phyloP scores from a whole-genome alignment of 2,329 filamentous ascomycete genomes.

The Alternaria sp. region DNA sequence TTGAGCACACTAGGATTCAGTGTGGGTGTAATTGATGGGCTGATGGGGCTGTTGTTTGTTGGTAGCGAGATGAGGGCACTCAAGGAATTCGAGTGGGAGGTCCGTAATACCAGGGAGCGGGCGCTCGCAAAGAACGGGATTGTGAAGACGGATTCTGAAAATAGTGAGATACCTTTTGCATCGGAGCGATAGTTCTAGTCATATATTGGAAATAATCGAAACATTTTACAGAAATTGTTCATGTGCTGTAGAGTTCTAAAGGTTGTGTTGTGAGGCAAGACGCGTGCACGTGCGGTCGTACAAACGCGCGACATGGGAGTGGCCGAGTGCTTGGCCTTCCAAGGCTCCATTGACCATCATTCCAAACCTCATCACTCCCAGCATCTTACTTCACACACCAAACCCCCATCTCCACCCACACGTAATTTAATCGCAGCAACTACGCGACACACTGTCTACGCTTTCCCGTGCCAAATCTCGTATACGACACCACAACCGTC shows the following conservation, averaged over 20 bases:
- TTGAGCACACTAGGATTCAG: conserved; percentile 79
- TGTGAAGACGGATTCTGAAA: conserved; percentile 7
- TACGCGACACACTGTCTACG: background rate
- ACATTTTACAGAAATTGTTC: background rate
- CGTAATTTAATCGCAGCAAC: conserved; percentile 1
- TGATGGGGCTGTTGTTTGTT: conserved; percentile 88
- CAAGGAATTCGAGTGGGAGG: conserved; percentile 94
- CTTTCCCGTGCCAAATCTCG: background rate
- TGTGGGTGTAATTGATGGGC: conserved; percentile 80
- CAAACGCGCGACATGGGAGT: conserved; percentile 12
- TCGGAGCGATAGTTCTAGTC: background rate
- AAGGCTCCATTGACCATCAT: conserved; percentile 4
- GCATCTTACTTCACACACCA: background rate
- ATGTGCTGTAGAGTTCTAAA: background rate
- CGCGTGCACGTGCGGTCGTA: conserved; percentile 27
- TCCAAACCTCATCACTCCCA: conserved; percentile 19
- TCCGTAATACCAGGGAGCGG: conserved; percentile 54
- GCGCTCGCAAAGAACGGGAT: conserved; percentile 27
- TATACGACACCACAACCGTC: background rate
- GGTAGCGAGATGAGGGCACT: conserved; percentile 82
- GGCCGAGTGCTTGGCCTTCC: conserved; percentile 9
- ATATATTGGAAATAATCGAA: background rate
- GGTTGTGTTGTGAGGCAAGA: background rate
- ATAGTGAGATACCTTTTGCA: background rate
- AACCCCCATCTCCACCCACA: background rate